Conservation (phyloP, 768 basidiomycete species). For the Trametes elegans region DNA sequence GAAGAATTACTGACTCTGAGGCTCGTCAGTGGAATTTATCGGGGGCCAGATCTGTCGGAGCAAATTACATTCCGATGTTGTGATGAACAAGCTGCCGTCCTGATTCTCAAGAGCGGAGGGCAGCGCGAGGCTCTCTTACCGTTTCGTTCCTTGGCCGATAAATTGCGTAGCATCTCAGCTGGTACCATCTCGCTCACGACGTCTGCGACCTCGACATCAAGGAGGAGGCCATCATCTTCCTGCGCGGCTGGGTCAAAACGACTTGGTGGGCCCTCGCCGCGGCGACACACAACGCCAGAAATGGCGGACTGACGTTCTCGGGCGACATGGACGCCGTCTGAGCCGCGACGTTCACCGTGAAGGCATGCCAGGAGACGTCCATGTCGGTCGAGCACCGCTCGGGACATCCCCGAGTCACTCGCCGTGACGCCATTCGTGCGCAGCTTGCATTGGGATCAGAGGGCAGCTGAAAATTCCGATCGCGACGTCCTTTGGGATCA, state of each 20-base stretch:
- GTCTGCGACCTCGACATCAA: background rate
- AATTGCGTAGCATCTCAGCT: background rate
- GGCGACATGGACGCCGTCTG: background rate
- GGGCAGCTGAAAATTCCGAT: too few species aligned
- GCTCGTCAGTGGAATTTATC: too few species aligned
- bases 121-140: background rate
- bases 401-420: background rate
- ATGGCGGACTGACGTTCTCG: background rate
- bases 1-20: too few species aligned
- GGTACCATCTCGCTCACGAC: conserved; percentile 10
- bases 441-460: too few species aligned
- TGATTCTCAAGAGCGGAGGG: background rate
- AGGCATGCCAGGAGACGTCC: background rate
- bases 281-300: background rate
- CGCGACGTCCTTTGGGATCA: too few species aligned
- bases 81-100: conserved; percentile 13
- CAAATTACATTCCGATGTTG: conserved; percentile 12
- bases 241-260: conserved; percentile 17
- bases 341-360: background rate
- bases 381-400: background rate
- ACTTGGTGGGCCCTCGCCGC: conserved; percentile 17
- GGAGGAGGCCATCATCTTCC: conserved; percentile 10
- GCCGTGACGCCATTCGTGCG: too few species aligned
- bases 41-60: too few species aligned
- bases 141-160: conserved; percentile 4